Evolutionary conservation across 1,139 yeast species (phyloP), one percentile per base, ranked within the genome.

Genomic region (Geotrichum klebahnii): DNA sequence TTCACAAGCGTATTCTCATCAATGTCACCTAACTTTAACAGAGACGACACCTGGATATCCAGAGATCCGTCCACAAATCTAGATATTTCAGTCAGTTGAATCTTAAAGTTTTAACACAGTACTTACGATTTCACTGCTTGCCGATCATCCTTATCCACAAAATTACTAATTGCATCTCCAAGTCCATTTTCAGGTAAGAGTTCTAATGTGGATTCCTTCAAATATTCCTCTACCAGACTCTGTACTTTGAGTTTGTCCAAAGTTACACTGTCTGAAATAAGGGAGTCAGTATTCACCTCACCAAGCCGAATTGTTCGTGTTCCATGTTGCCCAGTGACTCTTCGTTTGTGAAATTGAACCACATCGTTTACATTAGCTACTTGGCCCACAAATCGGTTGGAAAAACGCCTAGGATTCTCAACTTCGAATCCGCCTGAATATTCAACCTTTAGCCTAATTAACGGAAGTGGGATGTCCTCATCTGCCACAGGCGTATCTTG

Each of bases 341-440:
- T 39, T 19, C 28, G 45, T 19, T 50, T 47, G 29, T 50, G 42
- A 36, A 53, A 84, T 46, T 80, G 82, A 1, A 92, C 79, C 8
- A 90, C 87, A 59, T 90, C 95, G 61, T 86, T 84, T 9, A 84
- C 80, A 64, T 92, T 92, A 10, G 98, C 98, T 3, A 92, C 95
- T 55, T 75, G 76, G 0, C 96, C 97, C 5, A 87, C 95, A 72
- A 90, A 94, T 59, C 87, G 71, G 61, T 90, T 88, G 3, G 97
- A 88, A 59, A 92, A 87, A 54, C 97, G 69, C 51, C 95, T 75
- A 0, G 96, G 87, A 61, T 92, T 90, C 60, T 90, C 98, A 34
- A 92, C 87, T 58, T 89, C 96, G 61, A 78, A 90, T 3, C 90
- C 95, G 0, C 95, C 96, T 32, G 89, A 75, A 60, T 89, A 90